phyloP scores from a whole-genome alignment of 75 land plant species.

The Chamaecyparis obtusa region DNA sequence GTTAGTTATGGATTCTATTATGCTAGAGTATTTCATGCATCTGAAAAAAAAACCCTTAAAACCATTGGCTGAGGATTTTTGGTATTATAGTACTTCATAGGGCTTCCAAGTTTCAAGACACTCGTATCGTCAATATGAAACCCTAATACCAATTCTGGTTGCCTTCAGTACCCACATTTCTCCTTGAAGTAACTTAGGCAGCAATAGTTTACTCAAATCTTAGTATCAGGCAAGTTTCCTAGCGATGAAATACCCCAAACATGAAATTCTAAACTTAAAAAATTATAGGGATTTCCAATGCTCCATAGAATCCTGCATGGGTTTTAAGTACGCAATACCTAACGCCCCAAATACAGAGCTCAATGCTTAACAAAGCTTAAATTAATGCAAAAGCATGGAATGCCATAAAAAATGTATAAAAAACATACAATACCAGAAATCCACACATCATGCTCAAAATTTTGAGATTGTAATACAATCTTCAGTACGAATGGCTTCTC shows the following conservation, averaged over 20 bases:
- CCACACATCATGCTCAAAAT: conserved; percentile 22
- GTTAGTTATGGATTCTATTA: background rate
- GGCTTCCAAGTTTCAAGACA: background rate
- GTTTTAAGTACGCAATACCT: background rate
- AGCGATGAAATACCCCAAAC: background rate
- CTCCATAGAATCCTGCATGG: background rate
- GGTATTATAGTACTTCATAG: too few species aligned
- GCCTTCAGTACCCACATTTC: background rate
- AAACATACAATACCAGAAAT: conserved; percentile 71
- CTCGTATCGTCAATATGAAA: background rate
- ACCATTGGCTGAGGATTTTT: too few species aligned
- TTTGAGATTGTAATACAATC: background rate
- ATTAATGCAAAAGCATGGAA: conserved; percentile 57
- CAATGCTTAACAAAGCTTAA: conserved; percentile 63
- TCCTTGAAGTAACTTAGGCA: background rate
- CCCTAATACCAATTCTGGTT: background rate
- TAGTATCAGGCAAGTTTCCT: background rate
- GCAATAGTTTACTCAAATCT: background rate
- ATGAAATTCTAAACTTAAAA: background rate
- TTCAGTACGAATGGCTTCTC: background rate
- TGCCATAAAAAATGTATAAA: conserved; percentile 48
- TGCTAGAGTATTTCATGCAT: background rate
- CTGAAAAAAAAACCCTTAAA: background rate
- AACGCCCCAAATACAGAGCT: background rate
- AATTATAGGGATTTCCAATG: background rate